Base-by-base conservation (phyloP, 2,329 filamentous ascomycete genomes). In the Microdochium nivale region DNA sequence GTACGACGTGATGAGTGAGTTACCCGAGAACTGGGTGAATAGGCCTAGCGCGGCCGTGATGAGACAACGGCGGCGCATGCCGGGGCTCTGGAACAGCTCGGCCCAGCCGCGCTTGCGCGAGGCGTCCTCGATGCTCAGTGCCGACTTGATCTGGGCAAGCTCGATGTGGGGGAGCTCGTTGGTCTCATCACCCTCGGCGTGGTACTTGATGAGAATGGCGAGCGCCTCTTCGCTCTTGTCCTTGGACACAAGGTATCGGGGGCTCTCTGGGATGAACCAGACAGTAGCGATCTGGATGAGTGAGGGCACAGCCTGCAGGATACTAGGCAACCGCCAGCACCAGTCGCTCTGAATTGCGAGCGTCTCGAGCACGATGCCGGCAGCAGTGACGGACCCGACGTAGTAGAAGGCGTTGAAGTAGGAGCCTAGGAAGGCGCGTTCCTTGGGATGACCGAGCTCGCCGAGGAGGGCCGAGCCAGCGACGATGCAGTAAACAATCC, bases 1-100 rank as follows among this genome's bases (percentile, higher is more conserved):
- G 64, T 86, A 86, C 67, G 86, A 86, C 56, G 76, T 81, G 61
- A 87, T 80, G 2, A 87, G 68, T n/a, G 79, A 82, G 61, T 86
- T 87, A 46, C 84, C 83, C 49, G 77, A 81, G 68, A 83, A 86
- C 65, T 87, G 83, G 1, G 81, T 84, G 61, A 86, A 84, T 57
- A 86, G 67, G 59, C 81, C 83, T 21, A 87, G 72, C 0, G 80
- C 83, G 44, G 84, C 65, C 46, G 85, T 71, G 52, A 87, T 77
- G 48, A 77, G 72, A 44, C 87, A 69, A 11, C 84, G 74, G 70
- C 82, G 82, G 50, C 81, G 74, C 70, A 87, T 86, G 27, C 83
- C 82, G 25, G 83, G 86, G 2, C 63, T 63, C 56, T 68, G 70
- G 25, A 47, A 47, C 24, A 47, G 46, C 24, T 25, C 46, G 24